These are phyloP conservation scores for Serendipita sp. DNA, from an alignment of 768 basidiomycete genomes.

Conservation along the genomic window DNA sequence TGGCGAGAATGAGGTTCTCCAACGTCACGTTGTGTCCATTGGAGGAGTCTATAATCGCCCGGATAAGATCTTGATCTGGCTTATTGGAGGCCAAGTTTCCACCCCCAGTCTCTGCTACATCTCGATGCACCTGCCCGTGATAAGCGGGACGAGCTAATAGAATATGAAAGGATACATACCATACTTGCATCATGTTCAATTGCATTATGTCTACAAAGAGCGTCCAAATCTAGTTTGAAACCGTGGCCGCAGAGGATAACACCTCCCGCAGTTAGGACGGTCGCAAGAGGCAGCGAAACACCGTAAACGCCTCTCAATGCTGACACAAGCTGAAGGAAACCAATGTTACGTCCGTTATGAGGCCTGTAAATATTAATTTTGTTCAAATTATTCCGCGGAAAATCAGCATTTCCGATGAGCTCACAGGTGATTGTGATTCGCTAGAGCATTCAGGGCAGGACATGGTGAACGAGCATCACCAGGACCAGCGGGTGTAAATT, in stretches of 20 bases:
- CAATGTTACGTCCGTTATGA: neutral
- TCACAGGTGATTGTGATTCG: neutral
- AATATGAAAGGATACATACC: neutral
- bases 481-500: neutral
- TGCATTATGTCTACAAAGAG: neutral
- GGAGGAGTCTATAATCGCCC: neutral
- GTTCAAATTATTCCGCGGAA: neutral
- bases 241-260: neutral
- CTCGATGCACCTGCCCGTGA: neutral
- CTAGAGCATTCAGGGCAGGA: neutral
- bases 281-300: neutral
- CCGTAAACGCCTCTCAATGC: neutral
- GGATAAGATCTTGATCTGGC: neutral
- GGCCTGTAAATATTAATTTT: neutral
- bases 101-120: neutral
- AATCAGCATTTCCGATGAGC: neutral
- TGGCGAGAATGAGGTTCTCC: neutral
- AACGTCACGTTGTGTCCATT: neutral
- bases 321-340: neutral
- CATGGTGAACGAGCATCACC: neutral
- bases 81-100: neutral
- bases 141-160: neutral
- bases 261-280: neutral
- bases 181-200: slow-evolving; percentile 5
- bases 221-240: neutral